Evolutionary conservation across 2,329 filamentous ascomycete genomes (phyloP).

Genomic region (Colletotrichum kahawae): DNA sequence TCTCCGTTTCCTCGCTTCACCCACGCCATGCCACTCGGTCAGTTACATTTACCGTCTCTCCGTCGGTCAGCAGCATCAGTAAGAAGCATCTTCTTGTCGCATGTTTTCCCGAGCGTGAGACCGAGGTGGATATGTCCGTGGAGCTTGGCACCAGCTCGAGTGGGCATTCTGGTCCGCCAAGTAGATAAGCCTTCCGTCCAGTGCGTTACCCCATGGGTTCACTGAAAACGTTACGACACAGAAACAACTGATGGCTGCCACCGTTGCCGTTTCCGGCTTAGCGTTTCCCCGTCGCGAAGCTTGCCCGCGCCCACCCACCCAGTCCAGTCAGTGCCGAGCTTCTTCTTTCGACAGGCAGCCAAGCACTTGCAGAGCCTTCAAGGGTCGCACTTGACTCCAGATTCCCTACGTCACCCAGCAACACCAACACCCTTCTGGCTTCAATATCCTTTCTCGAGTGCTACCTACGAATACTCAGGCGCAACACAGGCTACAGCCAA

Average conservation of each 20-base stretch:
- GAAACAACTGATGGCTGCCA: conserved; percentile 16
- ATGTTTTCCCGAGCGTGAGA: conserved; percentile 6
- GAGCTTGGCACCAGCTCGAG: background rate
- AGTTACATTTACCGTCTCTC: background rate
- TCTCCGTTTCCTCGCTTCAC: background rate
- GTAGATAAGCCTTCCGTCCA: conserved; percentile 19
- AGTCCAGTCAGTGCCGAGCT: conserved; percentile 2
- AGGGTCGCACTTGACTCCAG: background rate
- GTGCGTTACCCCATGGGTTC: conserved; percentile 20
- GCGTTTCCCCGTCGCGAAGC: background rate
- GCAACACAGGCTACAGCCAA: background rate
- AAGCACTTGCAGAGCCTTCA: background rate
- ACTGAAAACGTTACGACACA: conserved; percentile 20
- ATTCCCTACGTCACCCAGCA: conserved; percentile 12
- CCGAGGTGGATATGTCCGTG: conserved; percentile 12
- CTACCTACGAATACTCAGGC: background rate
- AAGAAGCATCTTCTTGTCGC: conserved; percentile 2
- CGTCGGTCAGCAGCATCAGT: background rate
- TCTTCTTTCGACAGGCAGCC: background rate
- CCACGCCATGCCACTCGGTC: background rate
- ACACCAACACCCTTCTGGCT: background rate
- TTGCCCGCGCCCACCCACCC: background rate
- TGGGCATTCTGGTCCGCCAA: background rate
- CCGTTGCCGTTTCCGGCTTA: background rate
- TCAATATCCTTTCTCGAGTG: background rate